phyloP scores from a whole-genome alignment of 2,329 filamentous ascomycete genomes.

The Cryphonectria radicalis region DNA sequence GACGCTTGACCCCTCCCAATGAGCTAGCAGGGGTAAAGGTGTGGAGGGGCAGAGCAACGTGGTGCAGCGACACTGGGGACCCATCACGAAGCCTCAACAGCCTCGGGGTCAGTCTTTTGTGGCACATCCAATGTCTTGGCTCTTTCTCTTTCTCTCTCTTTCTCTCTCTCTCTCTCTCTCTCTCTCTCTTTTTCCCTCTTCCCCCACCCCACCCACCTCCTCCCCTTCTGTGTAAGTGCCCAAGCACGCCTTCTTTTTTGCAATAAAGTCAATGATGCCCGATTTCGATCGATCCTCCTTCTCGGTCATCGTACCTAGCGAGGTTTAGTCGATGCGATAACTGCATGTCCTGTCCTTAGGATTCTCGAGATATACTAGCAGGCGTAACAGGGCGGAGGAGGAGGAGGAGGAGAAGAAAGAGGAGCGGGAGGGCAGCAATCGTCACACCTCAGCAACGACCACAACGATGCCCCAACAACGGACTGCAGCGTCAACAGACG shows the following conservation, averaged over 20 bases:
- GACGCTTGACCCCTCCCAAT: neutral
- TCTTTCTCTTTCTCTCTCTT: neutral
- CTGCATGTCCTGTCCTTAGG: neutral
- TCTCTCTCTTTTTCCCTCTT: neutral
- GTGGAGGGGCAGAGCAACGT: conserved; percentile 21
- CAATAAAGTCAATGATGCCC: neutral
- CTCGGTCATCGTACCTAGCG: neutral
- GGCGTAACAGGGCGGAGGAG: neutral
- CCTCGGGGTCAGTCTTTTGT: conserved; percentile 5
- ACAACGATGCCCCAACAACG: neutral
- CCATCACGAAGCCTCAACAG: conserved; percentile 14
- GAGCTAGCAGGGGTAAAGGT: conserved; percentile 8
- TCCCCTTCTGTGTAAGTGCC: neutral
- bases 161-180: no score
- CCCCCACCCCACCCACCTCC: neutral
- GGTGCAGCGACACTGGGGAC: conserved; percentile 11
- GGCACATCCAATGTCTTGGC: neutral
- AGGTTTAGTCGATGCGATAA: neutral
- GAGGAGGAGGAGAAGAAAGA: no score
- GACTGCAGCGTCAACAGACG: neutral
- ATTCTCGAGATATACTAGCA: neutral
- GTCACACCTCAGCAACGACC: neutral
- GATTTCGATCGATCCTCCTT: neutral
- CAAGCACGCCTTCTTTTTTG: conserved; percentile 1
- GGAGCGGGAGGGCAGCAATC: neutral